phyloP scores from a whole-genome alignment of 1,284 basidiomycete genomes.

The Tetrapyrgos nigripes region DNA sequence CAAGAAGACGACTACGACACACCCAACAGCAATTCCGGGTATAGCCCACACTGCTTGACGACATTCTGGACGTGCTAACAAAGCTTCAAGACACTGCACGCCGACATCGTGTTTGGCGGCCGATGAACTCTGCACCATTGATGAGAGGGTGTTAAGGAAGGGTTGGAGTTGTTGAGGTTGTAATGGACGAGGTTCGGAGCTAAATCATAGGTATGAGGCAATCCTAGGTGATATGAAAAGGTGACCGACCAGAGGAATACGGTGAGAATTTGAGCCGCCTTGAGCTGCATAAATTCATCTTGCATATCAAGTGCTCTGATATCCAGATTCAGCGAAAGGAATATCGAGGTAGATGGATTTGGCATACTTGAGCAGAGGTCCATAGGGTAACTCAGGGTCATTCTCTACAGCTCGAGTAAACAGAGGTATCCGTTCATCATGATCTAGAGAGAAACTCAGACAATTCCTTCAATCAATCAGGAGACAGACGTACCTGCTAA shows the following conservation, averaged over 20 bases:
- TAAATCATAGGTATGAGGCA: constrained; percentile 25
- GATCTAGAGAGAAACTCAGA: constrained; percentile 48
- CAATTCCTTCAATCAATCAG: background rate
- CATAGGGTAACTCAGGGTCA: constrained; percentile 85
- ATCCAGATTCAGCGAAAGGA: constrained; percentile 9
- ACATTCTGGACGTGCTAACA: constrained; percentile 84
- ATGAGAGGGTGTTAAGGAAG: constrained; percentile 70
- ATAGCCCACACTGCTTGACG: constrained; percentile 77
- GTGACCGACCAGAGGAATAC: constrained; percentile 78
- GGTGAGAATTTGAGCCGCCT: constrained; percentile 88
- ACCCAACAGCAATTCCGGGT: constrained; percentile 74
- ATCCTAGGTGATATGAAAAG: constrained; percentile 3
- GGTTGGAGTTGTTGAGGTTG: constrained; percentile 66
- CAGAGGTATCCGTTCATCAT: constrained; percentile 79
- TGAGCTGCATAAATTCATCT: constrained; percentile 94
- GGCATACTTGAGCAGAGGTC: constrained; percentile 79
- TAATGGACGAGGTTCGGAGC: constrained; percentile 60
- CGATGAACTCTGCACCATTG: constrained; percentile 66
- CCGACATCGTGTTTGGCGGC: constrained; percentile 86
- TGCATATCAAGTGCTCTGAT: constrained; percentile 80
- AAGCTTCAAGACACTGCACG: constrained; percentile 87
- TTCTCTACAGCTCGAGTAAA: constrained; percentile 66
- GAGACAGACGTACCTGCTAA: constrained; percentile 64
- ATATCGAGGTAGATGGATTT: background rate
- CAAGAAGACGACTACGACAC: constrained; percentile 6